Evolutionary conservation across 1,139 yeast genomes (phyloP).

Genomic region (Kluyveromyces marxianus): DNA sequence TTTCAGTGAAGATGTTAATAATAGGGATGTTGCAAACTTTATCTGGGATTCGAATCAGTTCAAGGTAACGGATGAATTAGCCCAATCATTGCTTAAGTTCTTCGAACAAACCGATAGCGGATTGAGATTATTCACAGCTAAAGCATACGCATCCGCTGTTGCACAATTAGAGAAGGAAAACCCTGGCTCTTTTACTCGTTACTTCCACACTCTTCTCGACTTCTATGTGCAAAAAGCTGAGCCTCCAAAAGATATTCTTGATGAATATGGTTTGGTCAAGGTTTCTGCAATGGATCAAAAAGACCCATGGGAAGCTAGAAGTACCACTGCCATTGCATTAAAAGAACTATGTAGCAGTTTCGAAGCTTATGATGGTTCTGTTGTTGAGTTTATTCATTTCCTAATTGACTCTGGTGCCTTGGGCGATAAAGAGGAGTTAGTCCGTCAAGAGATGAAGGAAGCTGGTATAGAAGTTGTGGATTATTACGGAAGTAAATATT

Average conservation of each 20-base stretch:
- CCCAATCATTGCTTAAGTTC: slow-evolving; percentile 41
- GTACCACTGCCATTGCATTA: slow-evolving; percentile 69
- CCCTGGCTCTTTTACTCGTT: slow-evolving; percentile 30
- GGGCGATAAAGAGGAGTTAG: slow-evolving; percentile 66
- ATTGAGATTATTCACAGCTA: slow-evolving; percentile 58
- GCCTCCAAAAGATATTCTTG: slow-evolving; percentile 72
- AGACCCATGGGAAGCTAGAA: slow-evolving; percentile 80
- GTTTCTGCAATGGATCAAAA: slow-evolving; percentile 51
- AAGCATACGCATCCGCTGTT: slow-evolving; percentile 49
- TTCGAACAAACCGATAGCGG: slow-evolving; percentile 54
- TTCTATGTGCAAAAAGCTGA: slow-evolving; percentile 53
- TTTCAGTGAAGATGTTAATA: slow-evolving; percentile 63
- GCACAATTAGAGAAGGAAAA: slow-evolving; percentile 26
- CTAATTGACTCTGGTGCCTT: slow-evolving; percentile 56
- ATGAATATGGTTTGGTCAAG: slow-evolving; percentile 71
- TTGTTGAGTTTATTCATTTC: slow-evolving; percentile 49
- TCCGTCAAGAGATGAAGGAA: slow-evolving; percentile 75
- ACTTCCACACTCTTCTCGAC: slow-evolving; percentile 41
- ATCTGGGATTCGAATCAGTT: slow-evolving; percentile 80
- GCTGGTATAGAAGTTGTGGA: slow-evolving; percentile 77
- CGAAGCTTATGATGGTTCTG: slow-evolving; percentile 29
- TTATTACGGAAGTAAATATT: slow-evolving; percentile 52
- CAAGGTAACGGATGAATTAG: slow-evolving; percentile 37
- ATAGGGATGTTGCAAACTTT: slow-evolving; percentile 61
- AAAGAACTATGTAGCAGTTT: slow-evolving; percentile 50